A percentile compares a stretch with the other conserved stretches of the same genome.
Evolutionary conservation across 371 early-diverging fungal genomes (phyloP).

Genomic region (Circinella umbellata): DNA sequence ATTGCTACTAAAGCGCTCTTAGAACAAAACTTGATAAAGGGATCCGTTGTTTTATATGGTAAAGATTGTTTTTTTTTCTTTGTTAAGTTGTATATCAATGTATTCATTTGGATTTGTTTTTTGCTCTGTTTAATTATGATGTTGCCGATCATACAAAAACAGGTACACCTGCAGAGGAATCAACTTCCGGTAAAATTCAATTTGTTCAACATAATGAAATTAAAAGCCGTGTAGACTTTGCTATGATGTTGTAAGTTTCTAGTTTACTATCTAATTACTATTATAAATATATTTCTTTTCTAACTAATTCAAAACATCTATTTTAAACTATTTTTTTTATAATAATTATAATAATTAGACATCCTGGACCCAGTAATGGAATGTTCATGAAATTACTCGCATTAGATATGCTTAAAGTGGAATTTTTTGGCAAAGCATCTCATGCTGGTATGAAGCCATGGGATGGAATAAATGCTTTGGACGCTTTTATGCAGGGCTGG

Average conservation of each 20-base stretch:
- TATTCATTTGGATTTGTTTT: not conserved
- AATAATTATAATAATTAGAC: constrained; percentile 20
- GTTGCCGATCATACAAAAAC: not conserved
- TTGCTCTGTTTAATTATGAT: too few species aligned
- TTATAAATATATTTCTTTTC: not conserved
- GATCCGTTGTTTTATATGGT: constrained; percentile 73
- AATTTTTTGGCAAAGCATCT: constrained; percentile 68
- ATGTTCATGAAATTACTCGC: constrained; percentile 44
- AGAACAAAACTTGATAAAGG: constrained; percentile 55
- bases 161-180: constrained; percentile 81
- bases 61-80: not conserved
- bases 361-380: constrained; percentile 35
- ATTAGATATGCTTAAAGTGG: constrained; percentile 47
- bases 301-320: too few species aligned
- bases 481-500: constrained; percentile 67
- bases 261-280: not conserved
- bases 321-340: not conserved
- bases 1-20: constrained; percentile 60
- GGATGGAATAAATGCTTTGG: constrained; percentile 80
- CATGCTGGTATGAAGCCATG: constrained; percentile 64
- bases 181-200: constrained; percentile 70
- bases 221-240: constrained; percentile 59
- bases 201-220: constrained; percentile 69
- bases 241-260: constrained; percentile 73
- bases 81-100: not conserved